Base-by-base conservation (phyloP, 2,329 filamentous ascomycete genomes). In the Aspergillus spinulosporus region DNA sequence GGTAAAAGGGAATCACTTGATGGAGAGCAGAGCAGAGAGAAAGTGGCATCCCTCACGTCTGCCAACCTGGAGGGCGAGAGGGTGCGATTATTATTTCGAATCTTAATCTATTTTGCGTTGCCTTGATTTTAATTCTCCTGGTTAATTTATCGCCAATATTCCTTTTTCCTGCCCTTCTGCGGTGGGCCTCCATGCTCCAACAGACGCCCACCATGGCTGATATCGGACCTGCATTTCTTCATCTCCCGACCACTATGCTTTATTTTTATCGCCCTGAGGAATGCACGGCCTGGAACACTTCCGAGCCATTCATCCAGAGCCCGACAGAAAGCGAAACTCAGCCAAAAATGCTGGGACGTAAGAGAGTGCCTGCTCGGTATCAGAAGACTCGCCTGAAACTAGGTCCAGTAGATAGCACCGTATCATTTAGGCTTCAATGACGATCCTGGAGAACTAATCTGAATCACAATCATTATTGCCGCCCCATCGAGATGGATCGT, bases 331-430 rank as follows among this genome's bases (percentile, higher is more conserved):
- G 21, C 36, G 32, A 58, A 39, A 42, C 28, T 21, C 58, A 15
- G 31, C 54, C 32, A 56, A 40, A 55, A 63, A 63, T 61, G 60
- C 53, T 61, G 54, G 42, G 57, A 59, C 49, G 55, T 56, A 57
- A 58, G 54, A 59, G 55, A 42, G 37, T 29, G 21, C 31, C 14
- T 34, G n/a, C 31, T 46, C n/a, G 6, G 15, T 26, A 42, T 49
- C 46, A 49, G 39, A 31, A 44, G 49, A 36, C 39, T 52, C 21
- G 49, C 42, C 40, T 43, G 50, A 52, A 52, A 52, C 50, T 39
- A 37, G 49, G 43, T 28, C 49, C 34, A n/a, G 54, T 36, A 28
- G 50, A 28, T 34, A 46, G 36, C 26, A 47, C 40, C 37, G 31
- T 37, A 37, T 7, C 55, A 55, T 32, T 56, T 52, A 59, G 59